Conservation (phyloP, 1,139 yeast species). For the Komagataea norvegica region DNA sequence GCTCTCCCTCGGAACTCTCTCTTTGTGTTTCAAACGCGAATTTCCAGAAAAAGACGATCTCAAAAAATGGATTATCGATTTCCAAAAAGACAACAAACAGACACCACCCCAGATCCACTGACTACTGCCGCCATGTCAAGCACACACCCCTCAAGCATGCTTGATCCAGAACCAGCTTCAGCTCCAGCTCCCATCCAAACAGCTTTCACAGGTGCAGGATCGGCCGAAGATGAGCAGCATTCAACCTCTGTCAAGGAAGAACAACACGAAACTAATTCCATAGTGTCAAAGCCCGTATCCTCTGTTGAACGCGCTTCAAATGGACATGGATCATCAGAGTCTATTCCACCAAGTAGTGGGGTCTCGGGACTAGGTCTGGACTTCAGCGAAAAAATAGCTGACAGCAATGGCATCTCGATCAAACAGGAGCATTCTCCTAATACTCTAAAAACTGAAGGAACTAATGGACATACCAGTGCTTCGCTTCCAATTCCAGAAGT, state of each 20-base stretch:
- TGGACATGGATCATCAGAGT: too few species aligned
- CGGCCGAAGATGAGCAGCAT: not conserved
- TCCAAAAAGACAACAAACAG: constrained; percentile 1
- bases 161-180: constrained; percentile 17
- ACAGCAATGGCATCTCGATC: not conserved
- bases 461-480: not conserved
- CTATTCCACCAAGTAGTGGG: too few species aligned
- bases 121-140: not conserved
- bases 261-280: constrained; percentile 2
- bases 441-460: constrained; percentile 1
- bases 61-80: too few species aligned
- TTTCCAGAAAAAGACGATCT: too few species aligned
- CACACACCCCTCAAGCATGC: constrained; percentile 15
- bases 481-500: constrained; percentile 31
- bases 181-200: not conserved
- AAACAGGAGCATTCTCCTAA: constrained; percentile 8
- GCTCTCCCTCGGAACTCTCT: constrained; percentile 7
- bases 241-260: constrained; percentile 3
- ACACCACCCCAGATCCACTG: constrained; percentile 4
- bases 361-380: too few species aligned
- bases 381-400: constrained; percentile 4
- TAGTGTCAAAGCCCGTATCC: not conserved
- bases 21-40: constrained; percentile 22
- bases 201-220: not conserved
- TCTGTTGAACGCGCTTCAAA: not conserved